A percentile compares a stretch with the other conserved stretches of the same genome.
phyloP scores from a whole-genome alignment of 2,329 filamentous ascomycete genomes.

The Fusarium xylarioides region DNA sequence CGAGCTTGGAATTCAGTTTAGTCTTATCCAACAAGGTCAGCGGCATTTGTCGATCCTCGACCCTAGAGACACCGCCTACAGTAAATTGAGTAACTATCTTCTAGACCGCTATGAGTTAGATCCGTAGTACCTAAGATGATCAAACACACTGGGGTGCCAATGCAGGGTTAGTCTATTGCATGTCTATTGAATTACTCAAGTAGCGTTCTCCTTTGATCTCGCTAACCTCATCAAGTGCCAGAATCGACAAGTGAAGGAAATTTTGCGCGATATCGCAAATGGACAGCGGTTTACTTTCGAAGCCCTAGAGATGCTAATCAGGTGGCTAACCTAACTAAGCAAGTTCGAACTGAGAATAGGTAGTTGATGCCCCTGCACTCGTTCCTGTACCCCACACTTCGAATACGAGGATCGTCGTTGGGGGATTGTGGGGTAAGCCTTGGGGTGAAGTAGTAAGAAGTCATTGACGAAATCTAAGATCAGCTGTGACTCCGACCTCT shows the following conservation, averaged over 20 bases:
- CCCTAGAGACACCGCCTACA: neutral
- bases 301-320: neutral
- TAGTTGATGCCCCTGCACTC: neutral
- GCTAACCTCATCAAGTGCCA: rapidly evolving
- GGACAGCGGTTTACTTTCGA: neutral
- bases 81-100: neutral
- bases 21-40: neutral
- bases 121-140: neutral
- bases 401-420: neutral
- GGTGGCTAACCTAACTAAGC: neutral
- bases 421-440: neutral
- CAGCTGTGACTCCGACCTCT: neutral
- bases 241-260: neutral
- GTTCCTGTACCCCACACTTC: neutral
- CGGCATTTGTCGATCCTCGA: neutral
- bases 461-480: neutral
- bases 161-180: neutral
- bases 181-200: neutral
- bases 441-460: neutral
- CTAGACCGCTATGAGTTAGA: neutral
- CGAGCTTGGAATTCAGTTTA: neutral
- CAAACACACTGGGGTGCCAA: neutral
- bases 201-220: neutral
- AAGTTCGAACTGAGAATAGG: neutral
- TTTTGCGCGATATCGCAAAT: too few species aligned